Conservation (phyloP, 352 stramenopile species). For the Pythium scleroteichum region DNA sequence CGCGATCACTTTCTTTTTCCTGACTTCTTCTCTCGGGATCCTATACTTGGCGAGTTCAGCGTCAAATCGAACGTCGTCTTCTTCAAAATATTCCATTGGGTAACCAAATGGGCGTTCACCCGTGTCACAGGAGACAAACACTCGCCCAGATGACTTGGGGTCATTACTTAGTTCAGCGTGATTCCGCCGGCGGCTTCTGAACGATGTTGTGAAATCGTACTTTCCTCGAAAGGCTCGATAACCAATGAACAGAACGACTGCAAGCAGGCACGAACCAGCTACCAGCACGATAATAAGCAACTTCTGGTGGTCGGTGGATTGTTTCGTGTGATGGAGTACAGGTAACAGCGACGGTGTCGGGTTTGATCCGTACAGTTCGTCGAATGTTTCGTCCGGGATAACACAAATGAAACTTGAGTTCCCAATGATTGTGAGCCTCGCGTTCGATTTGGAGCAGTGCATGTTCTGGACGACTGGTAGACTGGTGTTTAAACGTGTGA, state of each 20-base stretch:
- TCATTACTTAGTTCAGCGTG: not conserved
- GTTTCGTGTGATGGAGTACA: no score
- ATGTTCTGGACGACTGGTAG: not conserved
- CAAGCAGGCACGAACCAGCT: not conserved
- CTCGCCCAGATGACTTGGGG: not conserved
- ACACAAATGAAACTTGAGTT: conserved; percentile 13
- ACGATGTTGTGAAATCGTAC: not conserved
- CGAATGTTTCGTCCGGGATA: conserved; percentile 18
- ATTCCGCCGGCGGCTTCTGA: not conserved
- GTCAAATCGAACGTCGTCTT: conserved; percentile 25
- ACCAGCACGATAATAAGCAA: conserved; percentile 10
- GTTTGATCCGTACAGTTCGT: conserved; percentile 8
- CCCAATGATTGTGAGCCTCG: conserved; percentile 2
- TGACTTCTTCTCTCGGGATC: conserved; percentile 18
- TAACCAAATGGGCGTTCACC: conserved; percentile 19
- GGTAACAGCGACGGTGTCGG: not conserved
- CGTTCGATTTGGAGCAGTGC: conserved; percentile 8
- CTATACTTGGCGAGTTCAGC: conserved; percentile 11
- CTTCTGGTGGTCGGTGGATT: not conserved
- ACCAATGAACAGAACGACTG: conserved; percentile 15
- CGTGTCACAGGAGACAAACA: conserved; percentile 12
- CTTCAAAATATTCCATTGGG: conserved; percentile 20
- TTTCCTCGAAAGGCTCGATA: conserved; percentile 6
- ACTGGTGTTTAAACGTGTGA: not conserved
- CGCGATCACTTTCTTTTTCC: conserved; percentile 19